Conservation (phyloP, 2,329 filamentous ascomycete species). For the Sporothrix mexicana region DNA sequence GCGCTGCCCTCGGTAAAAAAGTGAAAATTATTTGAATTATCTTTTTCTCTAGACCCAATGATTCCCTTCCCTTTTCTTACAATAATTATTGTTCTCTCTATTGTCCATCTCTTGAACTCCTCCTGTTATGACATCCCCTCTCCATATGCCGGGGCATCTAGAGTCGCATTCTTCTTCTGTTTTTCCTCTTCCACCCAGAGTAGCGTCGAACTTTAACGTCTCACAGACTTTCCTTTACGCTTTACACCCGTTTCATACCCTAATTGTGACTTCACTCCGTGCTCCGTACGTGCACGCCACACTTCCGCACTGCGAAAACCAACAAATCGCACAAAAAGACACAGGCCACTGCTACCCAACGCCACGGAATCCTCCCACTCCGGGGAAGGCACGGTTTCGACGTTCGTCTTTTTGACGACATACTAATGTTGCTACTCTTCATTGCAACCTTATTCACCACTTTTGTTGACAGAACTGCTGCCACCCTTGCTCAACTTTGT, state of each 20-base stretch:
- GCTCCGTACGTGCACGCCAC: neutral
- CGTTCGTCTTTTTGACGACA: neutral
- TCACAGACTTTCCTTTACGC: neutral
- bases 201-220: conserved; percentile 8
- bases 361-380: neutral
- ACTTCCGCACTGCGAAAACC: neutral
- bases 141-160: neutral
- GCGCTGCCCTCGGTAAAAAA: neutral
- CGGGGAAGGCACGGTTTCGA: neutral
- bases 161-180: neutral
- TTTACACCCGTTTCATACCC: neutral
- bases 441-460: neutral
- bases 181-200: neutral
- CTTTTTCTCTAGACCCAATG: neutral
- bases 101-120: neutral
- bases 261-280: neutral
- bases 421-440: neutral
- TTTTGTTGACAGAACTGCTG: too few species aligned
- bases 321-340: neutral
- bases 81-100: neutral
- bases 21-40: neutral
- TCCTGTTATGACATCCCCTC: neutral
- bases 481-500: too few species aligned
- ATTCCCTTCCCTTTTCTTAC: neutral
- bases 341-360: neutral